These are phyloP conservation scores for Tolypocladium tropicale DNA, from an alignment of 2,329 filamentous ascomycete genomes.

Conservation along the genomic window DNA sequence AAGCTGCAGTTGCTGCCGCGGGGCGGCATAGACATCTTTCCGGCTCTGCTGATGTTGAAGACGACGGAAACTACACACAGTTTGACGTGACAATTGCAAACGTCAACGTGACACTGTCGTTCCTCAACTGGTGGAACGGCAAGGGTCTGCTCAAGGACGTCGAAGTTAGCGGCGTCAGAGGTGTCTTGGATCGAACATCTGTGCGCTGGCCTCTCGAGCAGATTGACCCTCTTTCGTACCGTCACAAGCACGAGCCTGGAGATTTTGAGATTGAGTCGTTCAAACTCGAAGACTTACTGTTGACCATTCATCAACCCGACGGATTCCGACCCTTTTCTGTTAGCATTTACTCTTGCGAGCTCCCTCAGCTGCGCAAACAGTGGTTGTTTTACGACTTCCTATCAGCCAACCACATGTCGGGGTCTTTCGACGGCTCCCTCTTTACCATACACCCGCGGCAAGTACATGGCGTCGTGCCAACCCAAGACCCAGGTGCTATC, in stretches of 20 bases:
- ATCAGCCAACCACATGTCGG: conserved; percentile 90
- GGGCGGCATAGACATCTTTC: conserved; percentile 40
- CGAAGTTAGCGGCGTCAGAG: conserved; percentile 85
- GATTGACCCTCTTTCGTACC: conserved; percentile 76
- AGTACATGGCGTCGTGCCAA: conserved; percentile 67
- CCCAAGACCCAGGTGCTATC: conserved; percentile 40
- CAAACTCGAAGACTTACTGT: conserved; percentile 85
- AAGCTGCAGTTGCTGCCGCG: conserved; percentile 76
- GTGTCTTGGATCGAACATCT: conserved; percentile 81
- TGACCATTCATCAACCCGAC: conserved; percentile 84
- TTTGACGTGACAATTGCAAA: conserved; percentile 93
- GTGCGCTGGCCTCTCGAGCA: conserved; percentile 57
- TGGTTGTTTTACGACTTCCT: conserved; percentile 98
- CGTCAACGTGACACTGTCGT: conserved; percentile 92
- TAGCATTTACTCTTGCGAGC: conserved; percentile 91
- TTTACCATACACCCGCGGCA: conserved; percentile 96
- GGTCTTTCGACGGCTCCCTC: conserved; percentile 87
- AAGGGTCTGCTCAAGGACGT: conserved; percentile 87
- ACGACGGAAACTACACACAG: conserved; percentile 95
- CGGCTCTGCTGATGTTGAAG: conserved; percentile 31
- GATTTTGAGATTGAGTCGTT: conserved; percentile 97
- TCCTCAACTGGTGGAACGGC: conserved; percentile 98
- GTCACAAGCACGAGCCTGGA: conserved; percentile 77
- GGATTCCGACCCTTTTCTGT: conserved; percentile 91
- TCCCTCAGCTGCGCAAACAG: conserved; percentile 86